Conservation (phyloP, 768 basidiomycete species). For the Sporobolomyces roseus region DNA sequence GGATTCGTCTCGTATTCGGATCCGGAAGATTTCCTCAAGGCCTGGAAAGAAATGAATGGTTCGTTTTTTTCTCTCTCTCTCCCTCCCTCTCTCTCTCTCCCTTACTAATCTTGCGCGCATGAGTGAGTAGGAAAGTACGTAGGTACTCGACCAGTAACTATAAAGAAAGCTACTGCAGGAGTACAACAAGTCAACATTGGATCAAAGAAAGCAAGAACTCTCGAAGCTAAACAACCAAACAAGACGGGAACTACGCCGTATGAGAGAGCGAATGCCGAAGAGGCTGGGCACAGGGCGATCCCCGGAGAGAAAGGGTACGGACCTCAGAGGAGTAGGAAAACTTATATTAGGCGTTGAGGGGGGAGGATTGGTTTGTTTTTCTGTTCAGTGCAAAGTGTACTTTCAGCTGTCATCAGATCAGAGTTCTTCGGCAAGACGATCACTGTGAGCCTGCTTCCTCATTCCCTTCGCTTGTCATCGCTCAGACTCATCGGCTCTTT, state of each 20-base stretch:
- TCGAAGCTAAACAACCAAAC: constrained; percentile 85
- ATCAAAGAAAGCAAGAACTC: constrained; percentile 79
- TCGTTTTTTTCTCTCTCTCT: constrained; percentile 44
- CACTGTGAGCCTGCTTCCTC: too few species aligned
- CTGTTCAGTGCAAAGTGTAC: background rate
- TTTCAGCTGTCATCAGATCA: background rate
- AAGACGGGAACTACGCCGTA: constrained; percentile 38
- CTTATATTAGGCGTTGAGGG: constrained; percentile 36
- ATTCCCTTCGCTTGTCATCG: too few species aligned
- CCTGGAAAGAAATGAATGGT: constrained; percentile 99
- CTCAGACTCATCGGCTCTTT: too few species aligned
- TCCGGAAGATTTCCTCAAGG: constrained; percentile 94
- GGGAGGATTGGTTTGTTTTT: background rate
- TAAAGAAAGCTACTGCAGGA: constrained; percentile 83
- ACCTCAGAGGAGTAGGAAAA: constrained; percentile 36
- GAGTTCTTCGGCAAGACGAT: too few species aligned
- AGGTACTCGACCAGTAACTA: constrained; percentile 81
- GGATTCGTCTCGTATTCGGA: constrained; percentile 98
- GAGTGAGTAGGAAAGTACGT: constrained; percentile 81
- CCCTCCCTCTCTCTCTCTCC: constrained; percentile 13
- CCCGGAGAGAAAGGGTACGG: constrained; percentile 35
- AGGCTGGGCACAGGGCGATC: constrained; percentile 27
- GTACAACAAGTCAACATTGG: constrained; percentile 91
- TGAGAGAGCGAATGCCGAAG: constrained; percentile 38
- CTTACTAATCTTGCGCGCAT: constrained; percentile 19